Evolutionary conservation across 2,329 filamentous ascomycete species (phyloP).

Genomic region (Botrytis medusae): DNA sequence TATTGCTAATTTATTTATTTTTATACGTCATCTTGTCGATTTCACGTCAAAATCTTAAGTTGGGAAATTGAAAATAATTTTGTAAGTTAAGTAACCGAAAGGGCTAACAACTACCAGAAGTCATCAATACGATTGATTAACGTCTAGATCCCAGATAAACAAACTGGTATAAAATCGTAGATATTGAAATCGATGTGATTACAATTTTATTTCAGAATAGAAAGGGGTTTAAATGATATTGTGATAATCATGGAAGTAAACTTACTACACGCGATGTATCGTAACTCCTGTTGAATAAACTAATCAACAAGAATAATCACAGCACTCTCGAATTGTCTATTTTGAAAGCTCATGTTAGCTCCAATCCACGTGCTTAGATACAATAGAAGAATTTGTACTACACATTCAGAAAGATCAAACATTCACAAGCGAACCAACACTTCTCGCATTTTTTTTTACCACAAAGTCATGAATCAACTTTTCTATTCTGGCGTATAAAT

Average conservation of each 20-base stretch:
- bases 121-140: background rate
- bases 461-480: too few species aligned
- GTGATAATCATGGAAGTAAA: background rate
- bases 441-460: accelerated
- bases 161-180: background rate
- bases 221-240: background rate
- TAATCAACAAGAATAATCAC: background rate
- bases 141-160: background rate
- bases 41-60: background rate
- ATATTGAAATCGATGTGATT: background rate
- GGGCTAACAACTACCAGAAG: background rate
- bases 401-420: background rate
- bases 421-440: background rate
- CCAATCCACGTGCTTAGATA: background rate
- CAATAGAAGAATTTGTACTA: background rate
- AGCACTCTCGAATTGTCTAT: too few species aligned
- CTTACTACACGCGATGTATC: background rate
- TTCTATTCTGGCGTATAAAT: background rate
- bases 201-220: background rate
- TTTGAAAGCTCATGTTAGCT: background rate
- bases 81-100: background rate
- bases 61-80: background rate
- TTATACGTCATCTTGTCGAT: background rate
- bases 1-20: background rate
- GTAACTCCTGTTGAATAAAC: background rate